Evolutionary conservation across 2,329 filamentous ascomycete species (phyloP).

Genomic region (Dothiorella sarmentorum): DNA sequence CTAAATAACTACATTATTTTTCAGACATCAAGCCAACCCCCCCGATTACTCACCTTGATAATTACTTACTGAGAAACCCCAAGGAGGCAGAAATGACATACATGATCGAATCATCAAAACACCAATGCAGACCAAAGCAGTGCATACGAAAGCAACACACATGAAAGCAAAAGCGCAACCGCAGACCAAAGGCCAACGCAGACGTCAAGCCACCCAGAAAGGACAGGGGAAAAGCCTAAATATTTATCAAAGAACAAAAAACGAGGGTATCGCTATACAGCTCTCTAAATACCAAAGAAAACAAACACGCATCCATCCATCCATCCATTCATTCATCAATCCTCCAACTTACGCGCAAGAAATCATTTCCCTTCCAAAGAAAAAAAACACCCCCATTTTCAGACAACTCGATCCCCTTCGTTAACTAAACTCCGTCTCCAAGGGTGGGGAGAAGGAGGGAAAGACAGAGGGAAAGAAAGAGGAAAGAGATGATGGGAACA

Average conservation of each 20-base stretch:
- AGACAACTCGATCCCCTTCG: not conserved
- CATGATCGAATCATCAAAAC: too few species aligned
- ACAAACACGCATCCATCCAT: not conserved
- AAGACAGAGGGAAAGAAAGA: not conserved
- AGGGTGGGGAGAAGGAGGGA: not conserved
- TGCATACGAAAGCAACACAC: too few species aligned
- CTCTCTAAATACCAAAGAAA: constrained; percentile 2
- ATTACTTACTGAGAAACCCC: too few species aligned
- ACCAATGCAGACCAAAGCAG: too few species aligned
- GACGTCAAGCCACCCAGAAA: too few species aligned
- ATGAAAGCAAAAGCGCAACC: too few species aligned
- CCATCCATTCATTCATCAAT: not conserved
- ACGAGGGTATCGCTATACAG: constrained; percentile 14
- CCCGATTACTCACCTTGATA: too few species aligned
- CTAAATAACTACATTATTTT: too few species aligned
- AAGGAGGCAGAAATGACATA: too few species aligned
- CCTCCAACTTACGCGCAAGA: not conserved
- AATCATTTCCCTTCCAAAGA: not conserved
- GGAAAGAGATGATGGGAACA: not conserved
- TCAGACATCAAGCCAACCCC: too few species aligned
- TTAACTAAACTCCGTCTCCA: not conserved
- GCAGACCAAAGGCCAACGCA: too few species aligned
- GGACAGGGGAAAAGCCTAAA: not conserved
- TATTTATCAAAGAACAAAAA: not conserved
- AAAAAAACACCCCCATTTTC: not conserved